phyloP scores from a whole-genome alignment of 306 rosid genomes.

The Senna tora region DNA sequence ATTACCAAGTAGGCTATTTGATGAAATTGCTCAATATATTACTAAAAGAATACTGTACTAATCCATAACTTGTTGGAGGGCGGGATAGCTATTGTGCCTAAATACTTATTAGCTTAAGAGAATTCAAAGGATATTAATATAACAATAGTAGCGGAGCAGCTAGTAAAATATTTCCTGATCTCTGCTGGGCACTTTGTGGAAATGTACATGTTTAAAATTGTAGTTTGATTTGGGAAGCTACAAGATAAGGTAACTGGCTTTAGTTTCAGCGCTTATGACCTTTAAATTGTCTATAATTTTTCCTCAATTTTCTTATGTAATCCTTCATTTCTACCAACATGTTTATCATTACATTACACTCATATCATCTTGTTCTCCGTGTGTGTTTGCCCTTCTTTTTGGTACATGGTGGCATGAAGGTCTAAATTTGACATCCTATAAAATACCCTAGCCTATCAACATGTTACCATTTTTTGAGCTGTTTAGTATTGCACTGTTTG shows the following conservation, averaged over 20 bases:
- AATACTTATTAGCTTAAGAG: not conserved
- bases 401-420: not conserved
- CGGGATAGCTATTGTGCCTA: not conserved
- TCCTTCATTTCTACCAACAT: not conserved
- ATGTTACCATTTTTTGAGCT: conserved; percentile 40
- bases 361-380: not conserved
- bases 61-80: conserved; percentile 3
- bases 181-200: not conserved
- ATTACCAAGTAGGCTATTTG: not conserved
- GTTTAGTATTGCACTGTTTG: conserved; percentile 40
- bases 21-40: not conserved
- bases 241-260: conserved; percentile 16
- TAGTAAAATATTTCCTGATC: not conserved
- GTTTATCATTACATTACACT: not conserved
- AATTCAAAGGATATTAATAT: not conserved
- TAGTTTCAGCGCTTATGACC: conserved; percentile 29
- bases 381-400: not conserved
- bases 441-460: not conserved
- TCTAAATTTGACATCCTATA: not conserved
- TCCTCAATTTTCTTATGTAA: conserved; percentile 22
- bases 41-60: not conserved
- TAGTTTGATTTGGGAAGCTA: not conserved
- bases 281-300: not conserved
- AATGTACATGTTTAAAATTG: not conserved
- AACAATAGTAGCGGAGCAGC: not conserved